These are phyloP conservation scores for Xerophyta viscosa DNA, from an alignment of 106 monocot species.

Conservation along the genomic window DNA sequence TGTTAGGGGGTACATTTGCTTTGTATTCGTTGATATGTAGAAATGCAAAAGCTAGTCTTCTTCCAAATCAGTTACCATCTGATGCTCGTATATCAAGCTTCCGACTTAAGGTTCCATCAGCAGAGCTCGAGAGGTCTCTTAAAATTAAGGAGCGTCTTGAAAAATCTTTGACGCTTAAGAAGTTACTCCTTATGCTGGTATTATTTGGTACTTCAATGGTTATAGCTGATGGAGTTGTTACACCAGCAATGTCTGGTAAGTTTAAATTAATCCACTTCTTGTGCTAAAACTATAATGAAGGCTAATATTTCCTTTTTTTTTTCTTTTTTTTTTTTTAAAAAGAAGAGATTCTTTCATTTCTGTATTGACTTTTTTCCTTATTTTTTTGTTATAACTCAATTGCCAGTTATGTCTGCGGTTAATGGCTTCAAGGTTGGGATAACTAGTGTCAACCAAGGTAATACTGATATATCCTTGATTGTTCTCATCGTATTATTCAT, in stretches of 20 bases:
- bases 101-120: conserved; percentile 63
- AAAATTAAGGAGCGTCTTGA: conserved; percentile 70
- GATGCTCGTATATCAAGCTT: conserved; percentile 77
- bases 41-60: conserved; percentile 80
- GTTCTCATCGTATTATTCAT: too few species aligned
- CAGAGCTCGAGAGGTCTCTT: conserved; percentile 72
- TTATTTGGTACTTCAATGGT: conserved; percentile 93
- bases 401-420: conserved; percentile 80
- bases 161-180: conserved; percentile 45
- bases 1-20: conserved; percentile 83
- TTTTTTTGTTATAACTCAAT: conserved; percentile 5
- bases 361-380: neutral
- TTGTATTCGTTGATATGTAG: conserved; percentile 93
- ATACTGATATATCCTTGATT: conserved; percentile 6
- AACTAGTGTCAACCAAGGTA: conserved; percentile 50
- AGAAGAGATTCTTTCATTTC: neutral
- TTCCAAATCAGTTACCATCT: conserved; percentile 71
- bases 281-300: too few species aligned
- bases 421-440: conserved; percentile 61
- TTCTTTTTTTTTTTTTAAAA: conserved; percentile 6
- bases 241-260: conserved; percentile 95
- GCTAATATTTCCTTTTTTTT: neutral
- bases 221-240: conserved; percentile 83
- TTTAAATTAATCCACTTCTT: too few species aligned
- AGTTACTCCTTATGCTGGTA: conserved; percentile 60